Percentiles rank a stretch among this genome's conserved stretches.
Conservation (phyloP, 106 monocot genomes). For the Triglochin maritima region DNA sequence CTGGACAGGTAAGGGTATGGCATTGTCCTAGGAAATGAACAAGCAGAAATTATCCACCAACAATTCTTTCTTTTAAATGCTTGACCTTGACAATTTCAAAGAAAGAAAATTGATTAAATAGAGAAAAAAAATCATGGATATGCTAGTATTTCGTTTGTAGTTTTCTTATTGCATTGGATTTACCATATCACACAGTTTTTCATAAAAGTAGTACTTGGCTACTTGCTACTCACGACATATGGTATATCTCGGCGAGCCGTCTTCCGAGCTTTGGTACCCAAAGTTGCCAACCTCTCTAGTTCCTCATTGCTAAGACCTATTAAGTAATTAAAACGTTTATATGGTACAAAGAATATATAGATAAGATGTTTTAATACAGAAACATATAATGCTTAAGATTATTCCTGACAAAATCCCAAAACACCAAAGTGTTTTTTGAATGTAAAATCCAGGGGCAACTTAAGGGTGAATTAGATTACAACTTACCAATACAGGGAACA, state of each 20-base stretch:
- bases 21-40: too few relatives aligned
- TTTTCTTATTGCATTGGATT: neutral
- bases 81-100: too few relatives aligned
- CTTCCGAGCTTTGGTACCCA: constrained; percentile 75
- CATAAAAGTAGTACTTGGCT: neutral
- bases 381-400: neutral
- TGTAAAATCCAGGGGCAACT: neutral
- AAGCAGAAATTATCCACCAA: too few relatives aligned
- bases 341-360: neutral
- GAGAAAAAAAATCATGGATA: too few relatives aligned
- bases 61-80: too few relatives aligned
- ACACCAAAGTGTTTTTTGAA: neutral
- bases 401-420: neutral
- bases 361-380: constrained; percentile 1
- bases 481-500: constrained; percentile 64
- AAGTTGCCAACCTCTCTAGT: constrained; percentile 77
- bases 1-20: too few relatives aligned
- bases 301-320: constrained; percentile 56
- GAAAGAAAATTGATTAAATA: too few relatives aligned
- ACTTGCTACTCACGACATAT: constrained; percentile 60
- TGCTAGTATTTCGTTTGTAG: neutral
- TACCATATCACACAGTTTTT: neutral
- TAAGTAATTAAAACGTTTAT: neutral
- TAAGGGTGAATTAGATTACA: neutral
- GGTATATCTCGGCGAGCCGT: constrained; percentile 92